Base-by-base conservation (phyloP, 305 asterid species). In the Rubia balearica region DNA sequence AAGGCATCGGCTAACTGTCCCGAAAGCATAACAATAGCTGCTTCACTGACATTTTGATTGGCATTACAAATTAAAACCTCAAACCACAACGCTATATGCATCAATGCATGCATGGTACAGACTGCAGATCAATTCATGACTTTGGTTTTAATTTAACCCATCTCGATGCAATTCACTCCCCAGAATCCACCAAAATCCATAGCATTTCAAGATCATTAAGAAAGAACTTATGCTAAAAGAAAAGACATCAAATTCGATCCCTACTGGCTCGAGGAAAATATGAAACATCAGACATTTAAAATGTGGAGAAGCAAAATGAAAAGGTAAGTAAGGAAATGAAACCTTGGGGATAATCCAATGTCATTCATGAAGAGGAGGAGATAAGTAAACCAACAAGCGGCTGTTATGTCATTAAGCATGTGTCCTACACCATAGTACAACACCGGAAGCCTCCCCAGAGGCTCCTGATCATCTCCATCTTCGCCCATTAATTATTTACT, bases 301-400 rank as follows among this genome's bases (percentile, higher is more conserved):
- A 30, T 30, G 33, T 30, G 33, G 33, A 30, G 33, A 30, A 30
- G 33, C 33, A 60, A 42, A 16, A 56, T 56, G 6, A 59, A 72
- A 30, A 8, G 60, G 68, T 4, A 41, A 76, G 69, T 10, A 43
- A 65, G 12, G 46, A n/a, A 61, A 81, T 11, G 51, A n/a, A 81
- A 91, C 98, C 98, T 90, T 66, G 98, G 87, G 59, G 94, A 83
- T 69, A 92, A 74, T 49, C 98, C 96, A 49, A 92, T 87, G 63
- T 90, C 96, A 6, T 94, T 90, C 85, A 92, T 77, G 82, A 92
- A 92, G 67, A 92, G 88, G 69, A 92, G 77, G 82, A 92, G 96
- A 83, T 92, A 92, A 9, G 96, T 88, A 77, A 92, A 92, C 98
- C 98, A 92, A 77, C 98, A 90, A 19, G 98, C 90, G 33, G 98